Conservation (phyloP, 2,329 filamentous ascomycete species). For the Ascochyta fabae region DNA sequence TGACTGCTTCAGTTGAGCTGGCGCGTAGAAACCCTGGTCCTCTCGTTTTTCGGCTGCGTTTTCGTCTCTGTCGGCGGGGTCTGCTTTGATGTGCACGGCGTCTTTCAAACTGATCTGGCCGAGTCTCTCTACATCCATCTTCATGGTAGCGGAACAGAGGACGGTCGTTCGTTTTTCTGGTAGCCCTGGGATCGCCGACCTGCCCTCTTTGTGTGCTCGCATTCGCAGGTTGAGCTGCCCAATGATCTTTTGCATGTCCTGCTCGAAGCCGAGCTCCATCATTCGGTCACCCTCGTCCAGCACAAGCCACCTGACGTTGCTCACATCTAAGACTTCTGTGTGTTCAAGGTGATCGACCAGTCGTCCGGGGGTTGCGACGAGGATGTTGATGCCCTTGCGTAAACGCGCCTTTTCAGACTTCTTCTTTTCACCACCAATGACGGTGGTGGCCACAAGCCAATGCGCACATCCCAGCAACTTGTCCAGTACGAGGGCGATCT, state of each 20-base stretch:
- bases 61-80: constrained; percentile 60
- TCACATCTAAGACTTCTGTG: constrained; percentile 86
- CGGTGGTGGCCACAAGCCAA: constrained; percentile 92
- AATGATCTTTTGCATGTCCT: constrained; percentile 89
- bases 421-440: constrained; percentile 74
- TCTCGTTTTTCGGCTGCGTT: constrained; percentile 52
- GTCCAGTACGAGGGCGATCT: constrained; percentile 87
- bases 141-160: constrained; percentile 95
- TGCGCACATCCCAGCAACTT: constrained; percentile 86
- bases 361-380: constrained; percentile 92
- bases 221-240: constrained; percentile 73
- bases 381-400: constrained; percentile 91
- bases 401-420: constrained; percentile 90
- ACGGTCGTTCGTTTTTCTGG: constrained; percentile 82
- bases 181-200: constrained; percentile 67
- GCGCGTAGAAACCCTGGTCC: constrained; percentile 74
- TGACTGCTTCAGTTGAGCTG: constrained; percentile 91
- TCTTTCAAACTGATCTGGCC: constrained; percentile 96
- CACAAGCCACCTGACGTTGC: constrained; percentile 89
- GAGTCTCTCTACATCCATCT: constrained; percentile 92
- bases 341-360: constrained; percentile 91
- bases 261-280: constrained; percentile 97
- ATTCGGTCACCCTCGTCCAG: constrained; percentile 96
- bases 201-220: constrained; percentile 65
- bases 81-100: constrained; percentile 82